Conservation (phyloP, 768 basidiomycete genomes). For the Cyclocybe aegerita region DNA sequence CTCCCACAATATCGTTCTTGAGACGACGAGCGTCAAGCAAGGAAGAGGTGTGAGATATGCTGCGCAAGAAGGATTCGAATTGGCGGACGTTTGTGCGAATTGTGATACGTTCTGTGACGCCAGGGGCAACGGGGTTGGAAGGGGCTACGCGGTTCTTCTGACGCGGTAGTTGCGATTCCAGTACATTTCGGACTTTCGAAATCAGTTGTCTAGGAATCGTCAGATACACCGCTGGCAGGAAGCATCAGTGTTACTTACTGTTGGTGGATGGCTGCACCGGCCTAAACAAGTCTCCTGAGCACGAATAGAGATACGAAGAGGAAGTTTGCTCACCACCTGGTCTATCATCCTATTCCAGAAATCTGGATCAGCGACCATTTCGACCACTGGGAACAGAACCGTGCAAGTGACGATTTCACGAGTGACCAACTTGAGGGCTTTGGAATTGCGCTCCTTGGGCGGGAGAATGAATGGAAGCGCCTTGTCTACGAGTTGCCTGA, state of each 20-base stretch:
- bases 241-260: conserved; percentile 31
- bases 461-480: conserved; percentile 76
- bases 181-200: conserved; percentile 80
- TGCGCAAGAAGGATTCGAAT: conserved; percentile 89
- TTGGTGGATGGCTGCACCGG: conserved; percentile 52
- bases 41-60: conserved; percentile 79
- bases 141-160: conserved; percentile 38
- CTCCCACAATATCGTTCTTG: conserved; percentile 91
- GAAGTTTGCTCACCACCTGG: conserved; percentile 68
- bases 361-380: conserved; percentile 93
- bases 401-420: conserved; percentile 84
- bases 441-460: conserved; percentile 69
- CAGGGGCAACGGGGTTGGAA: conserved; percentile 30
- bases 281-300: conserved; percentile 25
- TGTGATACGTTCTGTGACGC: conserved; percentile 71
- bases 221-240: conserved; percentile 2
- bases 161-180: conserved; percentile 76
- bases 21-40: conserved; percentile 86
- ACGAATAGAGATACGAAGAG: neutral
- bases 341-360: conserved; percentile 96
- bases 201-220: conserved; percentile 67
- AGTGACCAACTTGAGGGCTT: conserved; percentile 67
- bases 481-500: conserved; percentile 67
- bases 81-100: conserved; percentile 78
- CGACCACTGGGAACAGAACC: conserved; percentile 83